Evolutionary conservation across 2,329 filamentous ascomycete genomes (phyloP).

Genomic region (Trichoderma aggressivum): DNA sequence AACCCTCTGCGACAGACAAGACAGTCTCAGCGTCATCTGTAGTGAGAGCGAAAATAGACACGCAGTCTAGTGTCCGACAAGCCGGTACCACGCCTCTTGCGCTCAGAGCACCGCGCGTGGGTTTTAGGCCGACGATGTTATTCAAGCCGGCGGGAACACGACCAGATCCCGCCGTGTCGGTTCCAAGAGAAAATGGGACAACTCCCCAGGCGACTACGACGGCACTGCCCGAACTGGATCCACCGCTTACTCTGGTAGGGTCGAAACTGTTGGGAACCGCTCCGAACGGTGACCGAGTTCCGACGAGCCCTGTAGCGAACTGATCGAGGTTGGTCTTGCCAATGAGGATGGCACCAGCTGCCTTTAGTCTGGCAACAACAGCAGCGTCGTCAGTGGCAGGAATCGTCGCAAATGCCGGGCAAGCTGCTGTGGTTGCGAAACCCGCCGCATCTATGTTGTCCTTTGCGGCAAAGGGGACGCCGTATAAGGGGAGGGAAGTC

Average conservation of each 20-base stretch:
- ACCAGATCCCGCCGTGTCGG: not conserved
- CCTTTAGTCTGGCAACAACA: not conserved
- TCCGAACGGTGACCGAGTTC: not conserved
- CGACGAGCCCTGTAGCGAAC: not conserved
- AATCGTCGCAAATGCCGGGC: not conserved
- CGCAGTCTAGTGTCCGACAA: not conserved
- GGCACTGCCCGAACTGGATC: not conserved
- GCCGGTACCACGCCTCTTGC: not conserved
- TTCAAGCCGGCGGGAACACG: not conserved
- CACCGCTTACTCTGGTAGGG: not conserved
- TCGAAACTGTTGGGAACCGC: not conserved
- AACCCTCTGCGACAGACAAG: not conserved
- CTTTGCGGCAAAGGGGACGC: not conserved
- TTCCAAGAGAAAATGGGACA: not conserved
- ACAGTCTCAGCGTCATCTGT: not conserved
- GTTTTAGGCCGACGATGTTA: not conserved
- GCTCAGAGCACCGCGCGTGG: not conserved
- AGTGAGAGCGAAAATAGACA: not conserved
- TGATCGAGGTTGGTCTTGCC: not conserved
- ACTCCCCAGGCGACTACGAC: not conserved
- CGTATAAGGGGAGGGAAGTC: not conserved
- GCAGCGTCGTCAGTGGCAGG: not conserved
- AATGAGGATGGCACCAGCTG: not conserved
- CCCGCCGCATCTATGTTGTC: not conserved
- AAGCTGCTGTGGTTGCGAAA: not conserved